A percentile compares a stretch with the other conserved stretches of the same genome.
Conservation (phyloP, 139 green algal genomes). For the Tetradesmus lagerheimii region DNA sequence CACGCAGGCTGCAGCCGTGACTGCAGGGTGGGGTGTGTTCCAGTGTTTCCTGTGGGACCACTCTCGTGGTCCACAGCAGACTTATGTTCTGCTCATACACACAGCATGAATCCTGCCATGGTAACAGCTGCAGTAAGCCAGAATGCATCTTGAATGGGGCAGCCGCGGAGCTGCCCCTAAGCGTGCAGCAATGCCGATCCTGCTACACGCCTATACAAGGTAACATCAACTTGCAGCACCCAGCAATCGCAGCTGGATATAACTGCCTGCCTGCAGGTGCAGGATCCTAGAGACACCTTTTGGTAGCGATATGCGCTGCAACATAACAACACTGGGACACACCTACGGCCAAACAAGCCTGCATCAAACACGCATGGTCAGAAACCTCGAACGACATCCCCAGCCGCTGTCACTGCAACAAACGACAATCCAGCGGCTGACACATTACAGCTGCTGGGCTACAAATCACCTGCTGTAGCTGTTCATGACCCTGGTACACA, state of each 20-base stretch:
- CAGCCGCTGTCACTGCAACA: too few species aligned
- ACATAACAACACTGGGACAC: neutral
- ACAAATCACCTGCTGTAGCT: neutral
- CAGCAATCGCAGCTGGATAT: neutral
- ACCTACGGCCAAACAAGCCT: neutral
- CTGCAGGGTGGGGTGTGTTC: neutral
- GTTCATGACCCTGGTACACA: neutral
- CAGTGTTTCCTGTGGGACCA: neutral
- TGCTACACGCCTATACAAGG: neutral
- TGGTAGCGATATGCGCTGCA: neutral
- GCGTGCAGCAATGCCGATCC: neutral
- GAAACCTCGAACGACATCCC: neutral
- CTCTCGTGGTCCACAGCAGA: too few species aligned
- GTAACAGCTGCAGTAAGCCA: neutral
- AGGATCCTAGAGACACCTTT: neutral
- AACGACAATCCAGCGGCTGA: neutral
- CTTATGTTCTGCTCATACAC: neutral
- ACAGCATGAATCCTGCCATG: neutral
- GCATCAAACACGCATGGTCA: neutral
- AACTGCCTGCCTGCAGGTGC: neutral
- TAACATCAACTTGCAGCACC: neutral
- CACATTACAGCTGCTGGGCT: neutral
- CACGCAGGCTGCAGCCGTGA: neutral
- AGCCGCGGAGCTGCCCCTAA: neutral
- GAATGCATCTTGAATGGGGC: neutral